These are phyloP conservation scores for Gynandropsis gynandra DNA, from an alignment of 345 rosid species.

Conservation along the genomic window DNA sequence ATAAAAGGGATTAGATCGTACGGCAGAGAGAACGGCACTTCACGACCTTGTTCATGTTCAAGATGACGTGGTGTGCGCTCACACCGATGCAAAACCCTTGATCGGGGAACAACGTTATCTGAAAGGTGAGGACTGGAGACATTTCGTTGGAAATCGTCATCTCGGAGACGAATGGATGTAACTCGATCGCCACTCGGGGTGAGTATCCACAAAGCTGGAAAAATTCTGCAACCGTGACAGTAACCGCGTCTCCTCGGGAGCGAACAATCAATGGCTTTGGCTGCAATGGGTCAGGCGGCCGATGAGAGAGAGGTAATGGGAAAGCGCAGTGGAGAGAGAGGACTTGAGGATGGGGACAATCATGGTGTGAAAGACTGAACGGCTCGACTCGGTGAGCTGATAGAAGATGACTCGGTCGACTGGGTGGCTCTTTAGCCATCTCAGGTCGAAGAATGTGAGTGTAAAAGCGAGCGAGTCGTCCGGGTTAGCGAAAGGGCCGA, in stretches of 20 bases:
- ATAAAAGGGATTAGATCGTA: constrained; percentile 23
- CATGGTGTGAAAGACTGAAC: background rate
- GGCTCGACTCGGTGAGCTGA: background rate
- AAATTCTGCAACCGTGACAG: background rate
- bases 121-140: background rate
- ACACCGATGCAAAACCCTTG: background rate
- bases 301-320: background rate
- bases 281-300: background rate
- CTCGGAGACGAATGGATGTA: background rate
- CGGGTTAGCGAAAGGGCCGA: background rate
- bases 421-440: background rate
- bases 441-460: background rate
- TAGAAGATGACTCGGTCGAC: background rate
- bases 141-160: background rate
- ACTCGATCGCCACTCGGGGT: background rate
- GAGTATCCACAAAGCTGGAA: background rate
- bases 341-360: background rate
- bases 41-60: no score
- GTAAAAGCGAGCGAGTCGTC: background rate
- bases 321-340: background rate
- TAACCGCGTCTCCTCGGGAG: background rate
- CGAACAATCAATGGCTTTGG: background rate
- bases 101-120: background rate
- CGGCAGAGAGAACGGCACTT: no score
- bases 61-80: background rate